Evolutionary conservation across 768 basidiomycete genomes (phyloP), one percentile per base, ranked within the genome.

Genomic region (Serendipita vermifera): DNA sequence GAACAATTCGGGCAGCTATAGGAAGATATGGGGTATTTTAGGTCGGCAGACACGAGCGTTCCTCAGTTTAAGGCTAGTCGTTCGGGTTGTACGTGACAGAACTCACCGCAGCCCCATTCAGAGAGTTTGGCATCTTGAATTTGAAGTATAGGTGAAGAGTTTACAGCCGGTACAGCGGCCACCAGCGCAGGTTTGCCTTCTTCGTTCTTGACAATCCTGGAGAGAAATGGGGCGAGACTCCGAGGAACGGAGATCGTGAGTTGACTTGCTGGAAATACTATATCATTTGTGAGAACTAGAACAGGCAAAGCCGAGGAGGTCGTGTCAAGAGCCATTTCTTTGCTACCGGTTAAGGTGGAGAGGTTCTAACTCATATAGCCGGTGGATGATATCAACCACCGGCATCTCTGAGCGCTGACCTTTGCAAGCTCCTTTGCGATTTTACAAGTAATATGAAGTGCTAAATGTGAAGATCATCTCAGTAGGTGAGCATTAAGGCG

Each of bases 221-320:
- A 72, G 5, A 93, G 69, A 5, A 75, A 77, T 59, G 84, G 79
- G 20, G 82, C 86, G 33, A 82, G 73, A 22, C 75, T 60, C 17
- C 73, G 74, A 15, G 79, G 72, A 20, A 93, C 74, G 0, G 84
- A 80, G 58, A 90, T 68, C 0, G 85, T 81, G 39, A 86, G 71
- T 13, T 81, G 72, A 0, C 83, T 79, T 5, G 79, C 80, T 0
- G 90, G 90, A 11, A 89, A 77, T 33, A 92, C 78, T 57, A 92
- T 70, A 0, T 90, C 90, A 59, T 83, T 73, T 0, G 79, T 75
- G 27, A 93, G 78, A 3, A 78, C 74, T 43, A 93, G 73, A 27
- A 90, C 70, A 3, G 83, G 81, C 4, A 92, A 74, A 3, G 62
- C 55, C 4, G 65, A 63, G 58, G 75, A 78, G 3, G 76, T 57